Evolutionary conservation across 129 eudicot species (phyloP).

Genomic region (Pulicaria dysenterica): DNA sequence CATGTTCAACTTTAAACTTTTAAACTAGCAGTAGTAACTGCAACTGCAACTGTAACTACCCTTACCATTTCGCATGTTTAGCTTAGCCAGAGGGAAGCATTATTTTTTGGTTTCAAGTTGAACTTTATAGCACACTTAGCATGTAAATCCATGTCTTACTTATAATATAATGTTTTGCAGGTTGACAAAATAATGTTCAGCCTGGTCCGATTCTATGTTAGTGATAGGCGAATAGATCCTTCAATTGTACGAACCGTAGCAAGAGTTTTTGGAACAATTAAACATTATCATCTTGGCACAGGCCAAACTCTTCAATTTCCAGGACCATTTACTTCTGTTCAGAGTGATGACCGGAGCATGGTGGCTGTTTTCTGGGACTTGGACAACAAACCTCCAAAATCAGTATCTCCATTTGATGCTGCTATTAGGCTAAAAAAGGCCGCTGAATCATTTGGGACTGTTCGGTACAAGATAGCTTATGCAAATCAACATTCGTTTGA

Average conservation of each 20-base stretch:
- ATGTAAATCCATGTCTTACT: slow-evolving; percentile 5
- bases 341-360: slow-evolving; percentile 32
- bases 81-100: neutral
- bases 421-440: slow-evolving; percentile 65
- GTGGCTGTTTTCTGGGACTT: slow-evolving; percentile 89
- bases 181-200: slow-evolving; percentile 26
- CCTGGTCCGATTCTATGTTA: slow-evolving; percentile 11
- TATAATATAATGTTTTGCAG: slow-evolving; percentile 20
- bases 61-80: too few species aligned
- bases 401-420: slow-evolving; percentile 69
- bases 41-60: too few species aligned
- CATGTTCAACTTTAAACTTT: neutral
- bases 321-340: slow-evolving; percentile 29
- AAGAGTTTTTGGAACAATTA: slow-evolving; percentile 7
- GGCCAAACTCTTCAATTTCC: slow-evolving; percentile 23
- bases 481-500: slow-evolving; percentile 65
- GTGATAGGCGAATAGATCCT: slow-evolving; percentile 3
- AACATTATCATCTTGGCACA: slow-evolving; percentile 29
- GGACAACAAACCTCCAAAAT: slow-evolving; percentile 78
- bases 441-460: slow-evolving; percentile 58
- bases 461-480: slow-evolving; percentile 64
- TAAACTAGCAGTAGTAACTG: too few species aligned
- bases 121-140: neutral
- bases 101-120: neutral
- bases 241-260: slow-evolving; percentile 21